Evolutionary conservation across 148 eudicot genomes (phyloP).

Genomic region (Simmondsia chinensis): DNA sequence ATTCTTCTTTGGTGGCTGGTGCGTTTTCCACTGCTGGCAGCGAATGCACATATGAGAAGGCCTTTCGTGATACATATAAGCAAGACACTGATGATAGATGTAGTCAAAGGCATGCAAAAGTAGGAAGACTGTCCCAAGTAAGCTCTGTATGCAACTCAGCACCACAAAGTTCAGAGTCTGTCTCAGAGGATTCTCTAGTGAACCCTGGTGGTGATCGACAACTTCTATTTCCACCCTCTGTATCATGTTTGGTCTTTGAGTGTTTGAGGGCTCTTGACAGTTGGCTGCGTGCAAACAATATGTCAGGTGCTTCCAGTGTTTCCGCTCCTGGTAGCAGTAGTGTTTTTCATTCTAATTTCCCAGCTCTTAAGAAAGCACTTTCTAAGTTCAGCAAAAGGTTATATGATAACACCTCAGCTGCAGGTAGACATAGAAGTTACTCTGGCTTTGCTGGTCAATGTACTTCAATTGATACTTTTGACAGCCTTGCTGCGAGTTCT

Average conservation of each 20-base stretch:
- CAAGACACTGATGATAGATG: slow-evolving; percentile 45
- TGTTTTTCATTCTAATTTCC: slow-evolving; percentile 29
- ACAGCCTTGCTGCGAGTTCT: slow-evolving; percentile 4
- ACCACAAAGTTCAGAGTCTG: slow-evolving; percentile 24
- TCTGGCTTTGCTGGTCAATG: slow-evolving; percentile 15
- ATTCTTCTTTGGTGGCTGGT: slow-evolving; percentile 63
- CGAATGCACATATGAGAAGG: slow-evolving; percentile 29
- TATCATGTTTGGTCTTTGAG: slow-evolving; percentile 48
- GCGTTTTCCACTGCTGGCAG: slow-evolving; percentile 44
- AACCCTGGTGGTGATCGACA: slow-evolving; percentile 15
- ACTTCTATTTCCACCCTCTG: slow-evolving; percentile 29
- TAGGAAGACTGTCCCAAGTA: slow-evolving; percentile 74
- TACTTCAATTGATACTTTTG: slow-evolving; percentile 15
- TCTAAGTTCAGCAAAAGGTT: slow-evolving; percentile 37
- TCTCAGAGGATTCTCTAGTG: slow-evolving; percentile 17
- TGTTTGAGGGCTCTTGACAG: slow-evolving; percentile 67
- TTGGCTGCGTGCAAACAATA: slow-evolving; percentile 54
- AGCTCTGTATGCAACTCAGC: slow-evolving; percentile 55
- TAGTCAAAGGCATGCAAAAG: slow-evolving; percentile 73
- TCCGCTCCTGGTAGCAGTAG: slow-evolving; percentile 25
- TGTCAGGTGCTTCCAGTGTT: slow-evolving; percentile 17
- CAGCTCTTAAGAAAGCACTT: slow-evolving; percentile 54
- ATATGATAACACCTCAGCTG: slow-evolving; percentile 17
- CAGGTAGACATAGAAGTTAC: slow-evolving; percentile 13
- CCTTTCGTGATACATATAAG: slow-evolving; percentile 13